These are phyloP conservation scores for Aegilops bicornis DNA, from an alignment of 176 grass and related monocot genomes.

Conservation along the genomic window DNA sequence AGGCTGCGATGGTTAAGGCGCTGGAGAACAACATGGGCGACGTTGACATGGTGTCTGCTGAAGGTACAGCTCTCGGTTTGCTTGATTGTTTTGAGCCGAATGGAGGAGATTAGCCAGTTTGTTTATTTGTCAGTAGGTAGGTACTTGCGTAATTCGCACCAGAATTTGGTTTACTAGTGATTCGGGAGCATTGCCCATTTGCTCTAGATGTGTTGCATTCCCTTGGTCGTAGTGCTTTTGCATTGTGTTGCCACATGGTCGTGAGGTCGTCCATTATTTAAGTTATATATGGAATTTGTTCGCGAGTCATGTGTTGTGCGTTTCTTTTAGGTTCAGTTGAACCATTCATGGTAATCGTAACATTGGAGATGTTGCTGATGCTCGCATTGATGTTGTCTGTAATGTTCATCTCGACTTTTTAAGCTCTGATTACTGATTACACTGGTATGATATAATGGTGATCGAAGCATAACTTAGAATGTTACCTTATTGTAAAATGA, in stretches of 20 bases:
- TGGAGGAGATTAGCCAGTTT: background rate
- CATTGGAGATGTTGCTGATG: no score
- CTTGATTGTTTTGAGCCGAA: background rate
- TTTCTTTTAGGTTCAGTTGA: background rate
- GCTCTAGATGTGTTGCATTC: background rate
- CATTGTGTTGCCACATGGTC: background rate
- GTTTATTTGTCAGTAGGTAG: background rate
- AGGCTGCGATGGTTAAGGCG: slow-evolving; percentile 43
- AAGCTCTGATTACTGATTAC: no score
- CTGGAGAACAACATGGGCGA: slow-evolving; percentile 52
- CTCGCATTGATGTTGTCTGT: no score
- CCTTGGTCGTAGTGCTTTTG: background rate
- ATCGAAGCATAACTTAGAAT: no score
- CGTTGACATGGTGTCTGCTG: slow-evolving; percentile 44
- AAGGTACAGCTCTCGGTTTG: slow-evolving; percentile 20
- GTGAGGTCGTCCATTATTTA: background rate
- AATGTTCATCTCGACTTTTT: no score
- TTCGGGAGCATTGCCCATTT: background rate
- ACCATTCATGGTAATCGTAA: background rate
- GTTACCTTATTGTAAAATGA: no score
- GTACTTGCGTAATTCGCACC: background rate
- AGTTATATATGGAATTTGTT: background rate
- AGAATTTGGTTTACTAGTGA: background rate
- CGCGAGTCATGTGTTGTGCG: background rate
- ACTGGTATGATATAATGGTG: no score